Evolutionary conservation across 2,329 filamentous ascomycete species (phyloP).

Genomic region (Sporothrix inflata): DNA sequence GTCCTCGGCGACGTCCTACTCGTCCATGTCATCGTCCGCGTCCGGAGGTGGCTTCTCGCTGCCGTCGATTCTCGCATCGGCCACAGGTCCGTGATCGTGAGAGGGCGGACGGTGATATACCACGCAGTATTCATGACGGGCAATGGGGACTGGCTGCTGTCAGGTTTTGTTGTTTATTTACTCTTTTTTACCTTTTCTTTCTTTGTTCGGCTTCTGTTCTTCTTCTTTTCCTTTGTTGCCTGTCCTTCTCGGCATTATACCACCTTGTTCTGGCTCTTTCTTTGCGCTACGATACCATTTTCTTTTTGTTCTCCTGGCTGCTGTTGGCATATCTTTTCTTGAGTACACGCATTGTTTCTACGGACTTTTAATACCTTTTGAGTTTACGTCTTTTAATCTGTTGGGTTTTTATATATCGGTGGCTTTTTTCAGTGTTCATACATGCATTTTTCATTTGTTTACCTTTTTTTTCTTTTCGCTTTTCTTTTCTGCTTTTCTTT

Average conservation of each 20-base stretch:
- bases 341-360: not conserved
- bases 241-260: conserved; percentile 9
- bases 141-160: not conserved
- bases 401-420: not conserved
- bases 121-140: not conserved
- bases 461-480: not conserved
- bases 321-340: not conserved
- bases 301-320: not conserved
- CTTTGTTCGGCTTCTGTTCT: not conserved
- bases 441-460: not conserved
- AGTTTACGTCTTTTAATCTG: not conserved
- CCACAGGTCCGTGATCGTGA: not conserved
- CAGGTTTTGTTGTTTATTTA: not conserved
- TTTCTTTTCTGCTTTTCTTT: not conserved
- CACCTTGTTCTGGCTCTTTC: conserved; percentile 19
- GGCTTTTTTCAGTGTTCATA: not conserved
- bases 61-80: conserved; percentile 26
- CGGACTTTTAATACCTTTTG: not conserved
- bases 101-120: not conserved
- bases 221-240: not conserved
- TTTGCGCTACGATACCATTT: conserved; percentile 26
- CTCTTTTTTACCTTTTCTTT: not conserved
- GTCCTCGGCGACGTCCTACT: conserved; percentile 24
- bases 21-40: conserved; percentile 21
- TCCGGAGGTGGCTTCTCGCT: conserved; percentile 26